These are phyloP conservation scores for Apiospora sp. DNA, from an alignment of 2,329 filamentous ascomycete species.

Conservation along the genomic window DNA sequence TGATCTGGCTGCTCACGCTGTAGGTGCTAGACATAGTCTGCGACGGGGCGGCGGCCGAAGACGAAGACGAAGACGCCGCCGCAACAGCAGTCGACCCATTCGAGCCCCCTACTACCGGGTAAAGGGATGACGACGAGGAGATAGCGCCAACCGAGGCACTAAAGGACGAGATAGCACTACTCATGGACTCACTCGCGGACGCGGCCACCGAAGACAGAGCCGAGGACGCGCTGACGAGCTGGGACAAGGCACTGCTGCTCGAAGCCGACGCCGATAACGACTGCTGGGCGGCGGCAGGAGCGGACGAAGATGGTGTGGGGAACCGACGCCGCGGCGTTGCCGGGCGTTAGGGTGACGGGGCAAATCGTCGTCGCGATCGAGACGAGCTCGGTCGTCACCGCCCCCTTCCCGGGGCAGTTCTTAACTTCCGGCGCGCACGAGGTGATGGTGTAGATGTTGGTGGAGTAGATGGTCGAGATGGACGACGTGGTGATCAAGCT, in stretches of 20 bases:
- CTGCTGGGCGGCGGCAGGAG: not conserved
- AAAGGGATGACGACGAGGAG: not conserved
- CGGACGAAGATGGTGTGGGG: not conserved
- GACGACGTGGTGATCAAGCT: conserved; percentile 26
- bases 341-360: conserved; percentile 32
- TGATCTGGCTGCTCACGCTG: conserved; percentile 23
- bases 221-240: conserved; percentile 21
- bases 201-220: conserved; percentile 25
- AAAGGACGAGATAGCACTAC: conserved; percentile 29
- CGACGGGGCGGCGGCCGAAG: conserved; percentile 17
- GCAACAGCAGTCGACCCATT: not conserved
- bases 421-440: conserved; percentile 38
- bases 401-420: conserved; percentile 36
- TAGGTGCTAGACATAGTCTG: conserved; percentile 40
- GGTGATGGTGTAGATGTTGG: conserved; percentile 39
- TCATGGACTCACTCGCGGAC: conserved; percentile 29
- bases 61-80: conserved; percentile 6
- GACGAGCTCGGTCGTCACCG: conserved; percentile 36
- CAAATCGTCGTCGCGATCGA: conserved; percentile 37
- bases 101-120: not conserved
- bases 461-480: conserved; percentile 39
- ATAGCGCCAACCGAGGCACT: conserved; percentile 27
- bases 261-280: conserved; percentile 11
- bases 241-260: conserved; percentile 25
- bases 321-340: not conserved